Base-by-base conservation (phyloP, 495 filamentous ascomycete species). In the Lophium mytilinum region DNA sequence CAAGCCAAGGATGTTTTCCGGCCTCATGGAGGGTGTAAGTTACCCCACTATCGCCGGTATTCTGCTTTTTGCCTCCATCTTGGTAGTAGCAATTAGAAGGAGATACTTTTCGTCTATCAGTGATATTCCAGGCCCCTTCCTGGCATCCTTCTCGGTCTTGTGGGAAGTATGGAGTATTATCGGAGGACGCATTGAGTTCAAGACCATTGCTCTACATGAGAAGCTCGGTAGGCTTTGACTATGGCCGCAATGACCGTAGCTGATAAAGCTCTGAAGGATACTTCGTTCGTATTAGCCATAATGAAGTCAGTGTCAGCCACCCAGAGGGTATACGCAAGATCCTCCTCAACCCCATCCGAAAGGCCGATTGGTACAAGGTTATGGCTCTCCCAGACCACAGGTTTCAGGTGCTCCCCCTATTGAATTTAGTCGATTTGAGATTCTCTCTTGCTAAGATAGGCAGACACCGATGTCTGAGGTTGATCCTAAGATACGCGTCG, bases 261-360 rank as follows among this genome's bases (percentile, higher is more conserved):
- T 53, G 47, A 50, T 30, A 2, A 30, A 3, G 10, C 8, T 18
- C 68, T 37, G 50, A 11, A 68, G 75, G 76, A 10, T 48, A 70
- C 39, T 78, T 79, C 53, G 71, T 80, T 52, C 74, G 78, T 7
- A 75, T 78, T 50, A 65, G 65, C 15, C 65, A 71, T 36, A 73
- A 80, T 60, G 77, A 80, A 71, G 72, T 80, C 52, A 74, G 70
- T 50, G 65, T 76, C 34, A 68, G 71, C 50, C 71, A 80, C 55
- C 74, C 75, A 2, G 75, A 78, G 46, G 73, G 68, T 9, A 62
- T 77, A 34, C 62, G 65, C 24, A 63, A 18, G 34, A 47, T 59
- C 9, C 42, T 73, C 0, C 55, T 64, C 14, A 35, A 47, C 7
- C 57, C 60, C 4, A 54, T 70, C 19, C 56, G 55, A 39, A 74